These are phyloP conservation scores for Candida sphagnicola DNA, from an alignment of 805 yeast genomes.

Conservation along the genomic window DNA sequence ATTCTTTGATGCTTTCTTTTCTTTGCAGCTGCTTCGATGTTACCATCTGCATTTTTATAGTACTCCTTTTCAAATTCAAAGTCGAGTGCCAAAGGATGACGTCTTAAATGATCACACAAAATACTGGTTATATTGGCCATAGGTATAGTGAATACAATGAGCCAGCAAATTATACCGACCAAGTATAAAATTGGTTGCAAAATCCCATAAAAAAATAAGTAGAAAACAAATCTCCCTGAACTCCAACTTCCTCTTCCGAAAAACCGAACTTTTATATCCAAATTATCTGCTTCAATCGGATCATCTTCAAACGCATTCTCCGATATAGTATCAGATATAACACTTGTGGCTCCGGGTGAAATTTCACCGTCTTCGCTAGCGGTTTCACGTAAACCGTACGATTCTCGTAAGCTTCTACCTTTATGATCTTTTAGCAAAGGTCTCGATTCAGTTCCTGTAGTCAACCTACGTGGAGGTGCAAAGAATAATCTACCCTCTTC, in stretches of 20 bases:
- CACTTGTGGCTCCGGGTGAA: too few relatives aligned
- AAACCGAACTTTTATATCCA: constrained; percentile 48
- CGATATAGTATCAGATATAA: too few relatives aligned
- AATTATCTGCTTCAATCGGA: constrained; percentile 11
- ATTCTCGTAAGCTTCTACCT: constrained; percentile 37
- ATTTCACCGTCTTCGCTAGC: constrained; percentile 8
- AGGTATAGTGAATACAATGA: constrained; percentile 84
- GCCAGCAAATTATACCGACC: constrained; percentile 67
- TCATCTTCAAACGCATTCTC: constrained; percentile 12
- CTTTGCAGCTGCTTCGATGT: constrained; percentile 16
- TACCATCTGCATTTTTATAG: constrained; percentile 25
- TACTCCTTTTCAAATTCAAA: constrained; percentile 58
- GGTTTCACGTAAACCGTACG: constrained; percentile 26
- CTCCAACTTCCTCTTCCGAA: constrained; percentile 96
- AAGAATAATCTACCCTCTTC: constrained; percentile 79
- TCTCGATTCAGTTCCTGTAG: constrained; percentile 27
- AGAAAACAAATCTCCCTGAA: constrained; percentile 75
- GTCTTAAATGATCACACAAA: constrained; percentile 70
- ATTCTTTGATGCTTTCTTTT: constrained; percentile 53
- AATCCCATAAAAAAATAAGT: constrained; percentile 60
- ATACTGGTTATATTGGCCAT: constrained; percentile 78
- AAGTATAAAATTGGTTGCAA: constrained; percentile 62
- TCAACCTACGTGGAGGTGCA: constrained; percentile 55
- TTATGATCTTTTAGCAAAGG: constrained; percentile 41
- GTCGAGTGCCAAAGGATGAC: constrained; percentile 87